Conservation (phyloP, 2,329 filamentous ascomycete genomes). For the Microsporum ferrugineum region DNA sequence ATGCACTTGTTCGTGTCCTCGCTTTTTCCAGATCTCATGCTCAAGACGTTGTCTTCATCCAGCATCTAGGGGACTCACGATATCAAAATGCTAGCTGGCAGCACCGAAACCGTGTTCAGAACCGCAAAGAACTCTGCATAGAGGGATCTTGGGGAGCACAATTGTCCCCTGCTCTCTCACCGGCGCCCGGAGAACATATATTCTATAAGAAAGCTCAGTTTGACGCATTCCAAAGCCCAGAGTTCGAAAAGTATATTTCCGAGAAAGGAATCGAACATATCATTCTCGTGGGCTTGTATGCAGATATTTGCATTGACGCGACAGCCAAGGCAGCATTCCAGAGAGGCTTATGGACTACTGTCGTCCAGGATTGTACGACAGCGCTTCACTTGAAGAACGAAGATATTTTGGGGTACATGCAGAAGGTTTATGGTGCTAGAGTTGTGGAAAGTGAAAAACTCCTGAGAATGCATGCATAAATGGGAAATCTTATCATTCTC, state of each 20-base stretch:
- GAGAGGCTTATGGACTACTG: constrained; percentile 5
- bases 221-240: neutral
- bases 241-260: constrained; percentile 4
- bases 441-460: constrained; percentile 1
- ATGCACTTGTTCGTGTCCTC: constrained; percentile 2
- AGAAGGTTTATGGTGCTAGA: constrained; percentile 5
- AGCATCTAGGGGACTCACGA: constrained; percentile 1
- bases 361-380: constrained; percentile 4
- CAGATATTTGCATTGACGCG: constrained; percentile 3
- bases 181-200: neutral
- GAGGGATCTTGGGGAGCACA: neutral
- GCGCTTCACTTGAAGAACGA: neutral
- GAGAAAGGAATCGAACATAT: neutral
- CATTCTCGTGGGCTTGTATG: constrained; percentile 3
- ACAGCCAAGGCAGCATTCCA: constrained; percentile 3
- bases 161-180: constrained; percentile 1
- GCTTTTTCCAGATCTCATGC: neutral
- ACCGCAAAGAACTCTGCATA: neutral
- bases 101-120: neutral
- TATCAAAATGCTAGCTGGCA: neutral
- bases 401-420: constrained; percentile 1
- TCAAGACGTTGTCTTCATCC: neutral
- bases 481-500: neutral
- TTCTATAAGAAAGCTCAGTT: constrained; percentile 3
- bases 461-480: constrained; percentile 1